Conservation (phyloP, 805 yeast species). For the Teunomyces kruisii region DNA sequence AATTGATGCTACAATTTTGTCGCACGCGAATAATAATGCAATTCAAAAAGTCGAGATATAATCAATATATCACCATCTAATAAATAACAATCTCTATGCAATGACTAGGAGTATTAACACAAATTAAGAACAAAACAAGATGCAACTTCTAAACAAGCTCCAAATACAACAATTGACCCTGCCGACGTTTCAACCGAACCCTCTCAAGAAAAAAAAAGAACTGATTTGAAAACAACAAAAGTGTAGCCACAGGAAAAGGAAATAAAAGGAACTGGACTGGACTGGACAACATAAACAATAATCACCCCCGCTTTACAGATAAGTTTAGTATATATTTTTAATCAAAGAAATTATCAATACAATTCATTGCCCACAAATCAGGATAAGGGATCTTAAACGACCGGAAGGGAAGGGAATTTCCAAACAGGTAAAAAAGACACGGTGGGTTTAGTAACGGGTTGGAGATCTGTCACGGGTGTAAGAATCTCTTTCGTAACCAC, state of each 20-base stretch:
- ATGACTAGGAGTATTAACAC: background rate
- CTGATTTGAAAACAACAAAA: too few species aligned
- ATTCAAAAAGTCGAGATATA: background rate
- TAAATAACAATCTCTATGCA: background rate
- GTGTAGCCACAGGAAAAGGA: too few species aligned
- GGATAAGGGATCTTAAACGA: slow-evolving; percentile 4
- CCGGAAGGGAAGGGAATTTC: slow-evolving; percentile 1
- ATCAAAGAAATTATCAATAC: slow-evolving; percentile 5
- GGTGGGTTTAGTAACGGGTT: slow-evolving; percentile 55
- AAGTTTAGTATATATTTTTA: slow-evolving; percentile 4
- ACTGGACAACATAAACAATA: background rate
- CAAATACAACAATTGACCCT: background rate
- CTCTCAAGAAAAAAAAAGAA: too few species aligned
- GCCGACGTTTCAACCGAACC: too few species aligned
- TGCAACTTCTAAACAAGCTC: too few species aligned
- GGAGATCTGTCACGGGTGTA: slow-evolving; percentile 64
- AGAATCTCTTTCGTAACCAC: slow-evolving; percentile 49
- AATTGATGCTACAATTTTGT: too few species aligned
- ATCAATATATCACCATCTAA: background rate
- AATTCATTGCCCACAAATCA: slow-evolving; percentile 5
- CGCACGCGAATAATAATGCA: too few species aligned
- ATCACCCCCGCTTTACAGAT: background rate
- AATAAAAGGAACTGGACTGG: background rate
- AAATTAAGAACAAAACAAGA: too few species aligned
- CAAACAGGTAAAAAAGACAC: slow-evolving; percentile 4